Evolutionary conservation across 2,329 filamentous ascomycete species (phyloP), one percentile per base, ranked within the genome.

Genomic region (Ploettnerulaceae sp.): DNA sequence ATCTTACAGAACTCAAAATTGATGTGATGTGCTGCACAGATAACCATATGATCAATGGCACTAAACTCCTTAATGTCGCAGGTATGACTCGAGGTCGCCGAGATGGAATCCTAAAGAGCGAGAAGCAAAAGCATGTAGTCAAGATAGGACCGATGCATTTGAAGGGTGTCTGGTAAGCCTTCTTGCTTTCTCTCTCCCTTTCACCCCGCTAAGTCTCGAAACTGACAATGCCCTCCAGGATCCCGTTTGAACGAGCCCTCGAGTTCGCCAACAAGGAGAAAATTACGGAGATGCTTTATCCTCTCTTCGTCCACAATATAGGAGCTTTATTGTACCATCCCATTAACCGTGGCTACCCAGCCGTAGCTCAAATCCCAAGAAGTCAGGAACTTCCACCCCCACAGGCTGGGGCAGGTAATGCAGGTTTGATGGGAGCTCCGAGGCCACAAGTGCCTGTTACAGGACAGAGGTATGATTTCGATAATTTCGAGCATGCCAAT

Each of bases 251-350:
- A 58, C 84, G 91, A 57, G 93, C 91, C 14, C 73, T 97, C 45
- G 91, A 96, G 60, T 97, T 97, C 64, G 93, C 91, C 57, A 97
- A 97, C 73, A 96, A 96, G 75, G 91, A 97, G 69, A 96, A 96
- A 71, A 97, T 97, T 56, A 97, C 91, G 0, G 90, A 96, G 68
- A 72, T 88, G 38, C 73, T 97, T 39, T 97, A 97, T 65, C 91
- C 91, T 33, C 75, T 97, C 31, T 97, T 97, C 65, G 93, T 97
- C 21, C 89, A 96, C 69, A 95, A 97, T 69, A 97, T 97, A 63
- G 88, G 89, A 50, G 85, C 89, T 47, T 74, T 97, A 53, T 78
- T 97, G 39, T 96, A 96, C 67, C 91, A 96, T 65, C 91, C 91
- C 0, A 83, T 84, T 33, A 96, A 95, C 64, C 84, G 36, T 18